These are phyloP conservation scores for Rhodotorula sp. DNA, from an alignment of 1,284 basidiomycete species.

Conservation along the genomic window DNA sequence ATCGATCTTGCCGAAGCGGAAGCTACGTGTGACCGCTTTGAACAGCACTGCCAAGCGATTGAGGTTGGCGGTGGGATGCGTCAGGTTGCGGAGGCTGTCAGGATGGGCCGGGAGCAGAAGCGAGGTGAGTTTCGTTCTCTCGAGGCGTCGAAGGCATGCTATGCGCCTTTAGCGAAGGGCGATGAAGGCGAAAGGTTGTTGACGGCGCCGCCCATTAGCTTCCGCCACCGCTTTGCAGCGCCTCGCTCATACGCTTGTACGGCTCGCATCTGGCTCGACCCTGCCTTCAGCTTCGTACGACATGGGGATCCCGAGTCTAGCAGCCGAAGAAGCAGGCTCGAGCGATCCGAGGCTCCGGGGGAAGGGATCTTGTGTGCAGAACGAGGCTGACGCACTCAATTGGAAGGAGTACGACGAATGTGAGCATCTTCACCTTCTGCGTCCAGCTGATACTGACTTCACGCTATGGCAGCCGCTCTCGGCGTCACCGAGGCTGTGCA, in stretches of 20 bases:
- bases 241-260: conserved; percentile 60
- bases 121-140: conserved; percentile 56
- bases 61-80: conserved; percentile 56
- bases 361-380: conserved; percentile 53
- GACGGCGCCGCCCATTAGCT: neutral
- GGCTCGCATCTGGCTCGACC: conserved; percentile 66
- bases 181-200: too few species aligned
- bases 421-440: conserved; percentile 42
- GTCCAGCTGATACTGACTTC: neutral
- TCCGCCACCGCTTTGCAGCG: neutral
- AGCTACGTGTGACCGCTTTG: conserved; percentile 56
- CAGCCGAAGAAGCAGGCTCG: conserved; percentile 50
- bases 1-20: conserved; percentile 59
- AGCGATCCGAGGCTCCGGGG: conserved; percentile 44
- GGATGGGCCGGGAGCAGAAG: conserved; percentile 62
- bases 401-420: conserved; percentile 73
- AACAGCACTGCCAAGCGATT: conserved; percentile 62
- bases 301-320: conserved; percentile 51
- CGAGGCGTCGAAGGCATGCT: too few species aligned
- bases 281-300: conserved; percentile 56
- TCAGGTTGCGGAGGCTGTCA: conserved; percentile 55
- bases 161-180: neutral
- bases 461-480: conserved; percentile 45
- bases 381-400: conserved; percentile 76
- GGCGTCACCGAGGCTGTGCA: conserved; percentile 74